These are phyloP conservation scores for Scheffersomyces insectosa DNA, from an alignment of 1,139 yeast genomes.

Conservation along the genomic window DNA sequence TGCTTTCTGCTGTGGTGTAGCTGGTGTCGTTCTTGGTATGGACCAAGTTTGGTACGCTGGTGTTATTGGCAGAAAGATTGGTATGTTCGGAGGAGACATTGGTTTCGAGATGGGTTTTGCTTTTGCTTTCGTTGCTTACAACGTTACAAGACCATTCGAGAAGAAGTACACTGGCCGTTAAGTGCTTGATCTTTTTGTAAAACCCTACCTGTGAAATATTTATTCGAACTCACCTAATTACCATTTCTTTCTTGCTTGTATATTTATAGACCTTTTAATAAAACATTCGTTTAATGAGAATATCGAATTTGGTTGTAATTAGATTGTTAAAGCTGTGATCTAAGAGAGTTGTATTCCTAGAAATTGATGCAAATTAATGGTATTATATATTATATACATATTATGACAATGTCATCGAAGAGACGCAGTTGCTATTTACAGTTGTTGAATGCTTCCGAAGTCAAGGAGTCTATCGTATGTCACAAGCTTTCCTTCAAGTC, in stretches of 20 bases:
- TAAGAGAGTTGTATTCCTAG: no score
- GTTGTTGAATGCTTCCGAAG: not conserved
- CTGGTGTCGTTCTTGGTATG: conserved; percentile 87
- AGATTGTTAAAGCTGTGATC: not conserved
- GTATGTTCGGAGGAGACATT: conserved; percentile 76
- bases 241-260: not conserved
- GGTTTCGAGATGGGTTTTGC: conserved; percentile 79
- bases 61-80: conserved; percentile 61
- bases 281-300: not conserved
- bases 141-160: conserved; percentile 67
- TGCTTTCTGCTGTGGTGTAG: conserved; percentile 81
- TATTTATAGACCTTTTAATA: not conserved
- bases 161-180: conserved; percentile 60
- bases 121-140: conserved; percentile 68
- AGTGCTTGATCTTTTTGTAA: conserved; percentile 1
- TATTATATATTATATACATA: not conserved
- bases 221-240: not conserved
- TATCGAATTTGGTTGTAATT: not conserved
- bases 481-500: conserved; percentile 17
- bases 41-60: conserved; percentile 82
- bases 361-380: no score
- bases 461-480: conserved; percentile 11
- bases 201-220: not conserved
- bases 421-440: not conserved
- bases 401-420: not conserved